Evolutionary conservation across 495 filamentous ascomycete species (phyloP), one percentile per base, ranked within the genome.

Genomic region (Hypoxylon rickii): DNA sequence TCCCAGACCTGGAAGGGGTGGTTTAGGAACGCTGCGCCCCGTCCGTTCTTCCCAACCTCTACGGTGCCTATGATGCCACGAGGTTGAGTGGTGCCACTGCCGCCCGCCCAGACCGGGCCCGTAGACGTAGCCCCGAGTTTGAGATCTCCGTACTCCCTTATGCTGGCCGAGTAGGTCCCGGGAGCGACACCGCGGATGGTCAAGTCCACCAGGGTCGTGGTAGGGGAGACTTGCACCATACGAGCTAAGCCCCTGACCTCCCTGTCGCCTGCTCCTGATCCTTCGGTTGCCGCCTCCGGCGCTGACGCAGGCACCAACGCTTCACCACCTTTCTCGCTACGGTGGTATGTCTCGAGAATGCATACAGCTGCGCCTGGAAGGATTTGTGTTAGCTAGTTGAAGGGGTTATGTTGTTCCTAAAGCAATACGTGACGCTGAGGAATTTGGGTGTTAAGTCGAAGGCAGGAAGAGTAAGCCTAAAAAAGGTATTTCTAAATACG

Each of bases 101-200:
- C 55, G 47, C 65, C 69, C 3, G 80, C 79, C 92, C 92, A 97
- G 18, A 98, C 80, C 3, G 85, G 86, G 3, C 94, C 91, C 3
- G 91, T 87, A 19, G 90, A 94, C 15, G 76, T 78, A 7, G 87
- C 88, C 1, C 94, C 94, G 32, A 81, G 75, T 7, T 90, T 91
- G 44, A 97, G 94, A 72, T 98, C 89, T 13, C 94, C 94, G n/a
- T 83, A 86, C 64, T 89, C 84, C 43, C 94, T 80, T 54, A 98
- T 84, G 13, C 87, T 92, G 12, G 90, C 90, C 52, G 77, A 78
- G 74, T 98, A 98, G 16, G 70, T 85, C 0, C 94, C 94, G 39
- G 87, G 85, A 20, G 84, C 74, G n/a, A 97, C 78, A 12, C 94
- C 92, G 36, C 88, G 89, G 52, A 97, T 77, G 13, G 89, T 96